A percentile compares a stretch with the other conserved stretches of the same genome.
Evolutionary conservation across 345 rosid species (phyloP).

Genomic region (Xanthoceras sorbifolium): DNA sequence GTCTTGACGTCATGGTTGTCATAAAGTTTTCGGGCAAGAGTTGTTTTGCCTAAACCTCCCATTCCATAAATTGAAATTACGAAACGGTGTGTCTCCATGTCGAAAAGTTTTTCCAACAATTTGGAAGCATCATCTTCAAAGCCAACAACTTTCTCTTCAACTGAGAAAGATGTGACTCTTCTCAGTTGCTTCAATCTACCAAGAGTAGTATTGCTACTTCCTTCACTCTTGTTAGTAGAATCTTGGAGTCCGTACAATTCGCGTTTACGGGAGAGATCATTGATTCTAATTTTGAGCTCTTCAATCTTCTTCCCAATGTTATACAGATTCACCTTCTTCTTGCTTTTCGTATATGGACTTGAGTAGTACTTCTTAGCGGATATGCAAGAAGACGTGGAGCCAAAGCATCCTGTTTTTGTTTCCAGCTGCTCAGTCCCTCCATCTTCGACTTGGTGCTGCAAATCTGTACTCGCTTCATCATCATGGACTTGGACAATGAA

Average conservation of each 20-base stretch:
- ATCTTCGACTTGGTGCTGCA: too few species aligned
- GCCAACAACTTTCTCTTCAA: too few species aligned
- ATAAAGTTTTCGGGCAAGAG: conserved; percentile 28
- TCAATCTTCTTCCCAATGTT: conserved; percentile 8
- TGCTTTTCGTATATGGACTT: too few species aligned
- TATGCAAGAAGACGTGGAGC: too few species aligned
- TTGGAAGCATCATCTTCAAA: neutral
- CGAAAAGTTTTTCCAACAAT: conserved; percentile 26
- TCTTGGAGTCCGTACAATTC: conserved; percentile 19
- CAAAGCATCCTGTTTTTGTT: too few species aligned
- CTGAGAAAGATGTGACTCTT: conserved; percentile 21
- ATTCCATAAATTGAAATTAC: conserved; percentile 33
- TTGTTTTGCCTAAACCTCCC: conserved; percentile 35
- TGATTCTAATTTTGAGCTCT: conserved; percentile 13
- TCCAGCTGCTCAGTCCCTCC: too few species aligned
- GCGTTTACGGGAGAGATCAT: conserved; percentile 19
- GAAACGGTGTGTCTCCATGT: conserved; percentile 17
- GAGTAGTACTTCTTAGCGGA: too few species aligned
- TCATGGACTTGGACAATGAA: conserved; percentile 16
- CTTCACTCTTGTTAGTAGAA: neutral
- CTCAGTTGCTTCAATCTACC: conserved; percentile 17
- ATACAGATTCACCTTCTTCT: neutral
- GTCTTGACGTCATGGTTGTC: conserved; percentile 12
- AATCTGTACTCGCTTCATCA: too few species aligned
- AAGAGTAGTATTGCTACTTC: neutral